Evolutionary conservation across 2,329 filamentous ascomycete species (phyloP).

Genomic region (Trichophaea hybrida): DNA sequence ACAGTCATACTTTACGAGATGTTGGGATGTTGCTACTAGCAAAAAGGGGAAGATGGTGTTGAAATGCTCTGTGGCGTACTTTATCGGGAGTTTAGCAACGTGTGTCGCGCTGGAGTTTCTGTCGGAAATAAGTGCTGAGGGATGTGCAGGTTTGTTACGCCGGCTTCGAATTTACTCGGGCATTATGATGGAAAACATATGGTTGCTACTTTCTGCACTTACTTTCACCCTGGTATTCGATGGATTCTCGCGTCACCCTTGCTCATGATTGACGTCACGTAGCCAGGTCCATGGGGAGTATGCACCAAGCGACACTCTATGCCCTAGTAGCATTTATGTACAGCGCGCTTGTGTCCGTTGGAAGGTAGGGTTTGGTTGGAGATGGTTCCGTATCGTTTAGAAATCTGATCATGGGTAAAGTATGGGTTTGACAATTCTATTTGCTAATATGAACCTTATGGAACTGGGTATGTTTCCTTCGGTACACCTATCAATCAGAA

Average conservation of each 20-base stretch:
- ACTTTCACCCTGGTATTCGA: conserved; percentile 43
- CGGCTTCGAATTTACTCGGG: conserved; percentile 43
- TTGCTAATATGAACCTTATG: conserved; percentile 41
- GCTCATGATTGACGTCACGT: background rate
- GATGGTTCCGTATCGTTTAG: background rate
- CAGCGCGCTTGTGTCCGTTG: conserved; percentile 45
- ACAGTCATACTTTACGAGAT: background rate
- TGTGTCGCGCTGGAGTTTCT: conserved; percentile 8
- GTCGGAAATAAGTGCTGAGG: background rate
- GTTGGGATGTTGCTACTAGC: background rate
- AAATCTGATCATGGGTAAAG: conserved; percentile 6
- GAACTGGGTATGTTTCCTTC: conserved; percentile 18
- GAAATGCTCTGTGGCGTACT: conserved; percentile 53
- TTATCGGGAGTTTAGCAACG: conserved; percentile 49
- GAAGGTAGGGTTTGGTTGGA: conserved; percentile 32
- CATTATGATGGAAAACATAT: conserved; percentile 54
- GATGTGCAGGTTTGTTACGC: conserved; percentile 33
- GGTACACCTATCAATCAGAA: background rate
- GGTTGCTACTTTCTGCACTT: conserved; percentile 37
- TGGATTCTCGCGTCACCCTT: conserved; percentile 3
- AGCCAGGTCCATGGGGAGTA: conserved; percentile 49
- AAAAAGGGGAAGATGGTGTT: conserved; percentile 37
- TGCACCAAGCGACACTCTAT: conserved; percentile 45
- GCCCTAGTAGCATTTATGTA: conserved; percentile 48
- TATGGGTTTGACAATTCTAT: conserved; percentile 49